phyloP scores from a whole-genome alignment of 176 grass and related monocot genomes.

The Cenchrus fungigraminus region DNA sequence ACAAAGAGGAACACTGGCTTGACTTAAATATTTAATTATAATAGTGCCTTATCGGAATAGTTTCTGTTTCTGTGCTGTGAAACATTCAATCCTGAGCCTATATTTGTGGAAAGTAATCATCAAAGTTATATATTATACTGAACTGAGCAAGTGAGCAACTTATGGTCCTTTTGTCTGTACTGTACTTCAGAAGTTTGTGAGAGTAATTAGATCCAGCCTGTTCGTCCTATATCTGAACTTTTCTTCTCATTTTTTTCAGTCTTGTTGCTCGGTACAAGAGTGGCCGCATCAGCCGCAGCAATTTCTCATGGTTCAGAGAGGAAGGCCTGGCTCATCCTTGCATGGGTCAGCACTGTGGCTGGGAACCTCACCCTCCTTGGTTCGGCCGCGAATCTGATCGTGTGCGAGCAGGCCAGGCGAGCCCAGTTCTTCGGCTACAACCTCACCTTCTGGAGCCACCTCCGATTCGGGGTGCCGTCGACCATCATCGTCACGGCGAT shows the following conservation, averaged over 20 bases:
- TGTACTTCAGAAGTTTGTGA: background rate
- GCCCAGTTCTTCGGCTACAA: constrained; percentile 78
- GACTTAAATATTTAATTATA: background rate
- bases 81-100: background rate
- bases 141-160: background rate
- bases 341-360: constrained; percentile 90
- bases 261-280: constrained; percentile 76
- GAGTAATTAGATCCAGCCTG: background rate
- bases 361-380: constrained; percentile 91
- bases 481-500: constrained; percentile 82
- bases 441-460: constrained; percentile 88
- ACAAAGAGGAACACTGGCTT: background rate
- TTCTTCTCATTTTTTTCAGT: constrained; percentile 52
- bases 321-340: constrained; percentile 91
- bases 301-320: constrained; percentile 75
- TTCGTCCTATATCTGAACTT: constrained; percentile 9
- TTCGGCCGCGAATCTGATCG: constrained; percentile 91
- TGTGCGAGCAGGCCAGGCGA: constrained; percentile 91
- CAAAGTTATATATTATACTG: background rate
- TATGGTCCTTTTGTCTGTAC: background rate
- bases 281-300: constrained; percentile 70
- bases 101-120: background rate
- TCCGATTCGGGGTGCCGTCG: constrained; percentile 82
- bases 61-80: background rate
- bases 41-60: background rate